Evolutionary conservation across 352 stramenopile genomes (phyloP).

Genomic region (Globisporangium perplexum): DNA sequence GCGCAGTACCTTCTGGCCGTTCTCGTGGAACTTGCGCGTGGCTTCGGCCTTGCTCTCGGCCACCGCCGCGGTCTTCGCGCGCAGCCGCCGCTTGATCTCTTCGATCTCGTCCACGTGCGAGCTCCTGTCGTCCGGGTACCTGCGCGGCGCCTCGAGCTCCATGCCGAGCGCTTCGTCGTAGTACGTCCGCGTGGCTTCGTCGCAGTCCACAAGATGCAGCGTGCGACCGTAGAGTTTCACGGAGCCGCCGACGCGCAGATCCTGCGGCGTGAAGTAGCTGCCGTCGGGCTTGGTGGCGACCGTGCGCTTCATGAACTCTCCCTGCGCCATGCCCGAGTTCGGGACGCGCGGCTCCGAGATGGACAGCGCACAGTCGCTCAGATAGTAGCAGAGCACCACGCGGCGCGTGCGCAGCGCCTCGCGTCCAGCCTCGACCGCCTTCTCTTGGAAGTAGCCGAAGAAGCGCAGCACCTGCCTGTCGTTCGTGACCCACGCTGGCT

Average conservation of each 20-base stretch:
- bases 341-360: conserved; percentile 80
- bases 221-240: conserved; percentile 74
- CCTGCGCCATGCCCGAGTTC: conserved; percentile 88
- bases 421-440: conserved; percentile 29
- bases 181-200: conserved; percentile 78
- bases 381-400: conserved; percentile 78
- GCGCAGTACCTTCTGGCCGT: conserved; percentile 83
- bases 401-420: conserved; percentile 34
- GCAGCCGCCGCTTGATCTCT: conserved; percentile 36
- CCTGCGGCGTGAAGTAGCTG: conserved; percentile 40
- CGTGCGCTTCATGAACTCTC: conserved; percentile 83
- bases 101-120: conserved; percentile 52
- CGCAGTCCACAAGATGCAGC: conserved; percentile 87
- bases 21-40: conserved; percentile 68
- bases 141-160: conserved; percentile 26
- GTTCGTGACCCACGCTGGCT: conserved; percentile 62
- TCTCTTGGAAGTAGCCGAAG: conserved; percentile 86
- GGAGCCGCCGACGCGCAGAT: conserved; percentile 78
- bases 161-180: conserved; percentile 53
- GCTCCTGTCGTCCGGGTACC: conserved; percentile 75
- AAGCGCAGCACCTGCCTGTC: conserved; percentile 86
- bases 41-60: conserved; percentile 34
- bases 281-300: conserved; percentile 28
- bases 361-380: conserved; percentile 78
- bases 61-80: conserved; percentile 17